phyloP scores from a whole-genome alignment of 108 stramenopile genomes.

The Mayamaea pseudoterrestris region DNA sequence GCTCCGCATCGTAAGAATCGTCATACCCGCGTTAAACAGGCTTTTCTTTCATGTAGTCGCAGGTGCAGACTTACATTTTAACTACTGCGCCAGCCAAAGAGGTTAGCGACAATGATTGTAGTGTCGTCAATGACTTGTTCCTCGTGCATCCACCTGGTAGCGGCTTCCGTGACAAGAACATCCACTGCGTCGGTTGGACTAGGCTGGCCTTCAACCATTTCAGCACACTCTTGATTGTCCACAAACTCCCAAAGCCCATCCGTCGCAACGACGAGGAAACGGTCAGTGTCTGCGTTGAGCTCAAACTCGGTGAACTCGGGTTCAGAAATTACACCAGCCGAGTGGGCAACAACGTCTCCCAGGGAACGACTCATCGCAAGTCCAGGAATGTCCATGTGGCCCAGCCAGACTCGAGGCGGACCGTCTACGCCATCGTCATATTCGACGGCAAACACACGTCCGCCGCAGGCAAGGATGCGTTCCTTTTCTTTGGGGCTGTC shows the following conservation, averaged over 20 bases:
- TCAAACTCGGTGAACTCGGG: slow-evolving; percentile 87
- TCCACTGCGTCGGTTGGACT: slow-evolving; percentile 88
- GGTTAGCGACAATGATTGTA: slow-evolving; percentile 92
- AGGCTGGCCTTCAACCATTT: slow-evolving; percentile 62
- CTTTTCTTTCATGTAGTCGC: too few relatives aligned
- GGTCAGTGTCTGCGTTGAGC: slow-evolving; percentile 65
- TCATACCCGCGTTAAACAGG: too few relatives aligned
- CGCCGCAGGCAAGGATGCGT: slow-evolving; percentile 86
- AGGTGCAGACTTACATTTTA: too few relatives aligned
- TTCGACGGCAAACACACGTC: slow-evolving; percentile 96
- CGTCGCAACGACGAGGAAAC: slow-evolving; percentile 88
- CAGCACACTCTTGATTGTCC: slow-evolving; percentile 85
- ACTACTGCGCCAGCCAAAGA: slow-evolving; percentile 82
- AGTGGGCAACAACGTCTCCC: slow-evolving; percentile 92
- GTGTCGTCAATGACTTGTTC: slow-evolving; percentile 99
- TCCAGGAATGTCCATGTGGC: slow-evolving; percentile 97
- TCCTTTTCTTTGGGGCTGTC: slow-evolving; percentile 93
- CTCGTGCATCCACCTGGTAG: slow-evolving; percentile 93
- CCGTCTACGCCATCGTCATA: slow-evolving; percentile 99
- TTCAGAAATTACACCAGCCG: slow-evolving; percentile 93
- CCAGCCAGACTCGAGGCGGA: slow-evolving; percentile 97
- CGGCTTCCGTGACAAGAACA: slow-evolving; percentile 81
- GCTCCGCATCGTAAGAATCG: too few relatives aligned
- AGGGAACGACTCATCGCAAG: slow-evolving; percentile 96
- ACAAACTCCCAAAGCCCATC: slow-evolving; percentile 99